A percentile compares a stretch with the other conserved stretches of the same genome.
Conservation (phyloP, 148 eudicot species). For the Simmondsia chinensis region DNA sequence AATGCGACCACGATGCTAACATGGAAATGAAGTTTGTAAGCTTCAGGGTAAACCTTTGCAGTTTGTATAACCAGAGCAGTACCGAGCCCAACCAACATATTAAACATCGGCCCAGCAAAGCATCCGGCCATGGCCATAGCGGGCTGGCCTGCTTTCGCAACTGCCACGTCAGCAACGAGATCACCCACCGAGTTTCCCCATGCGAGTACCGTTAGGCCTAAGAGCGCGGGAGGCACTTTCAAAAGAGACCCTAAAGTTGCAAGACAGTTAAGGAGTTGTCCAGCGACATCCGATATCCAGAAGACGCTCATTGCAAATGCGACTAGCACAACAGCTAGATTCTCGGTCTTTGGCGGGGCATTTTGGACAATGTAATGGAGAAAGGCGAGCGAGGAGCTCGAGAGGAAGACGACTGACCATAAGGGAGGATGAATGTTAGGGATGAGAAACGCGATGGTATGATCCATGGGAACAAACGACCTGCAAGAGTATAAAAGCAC, state of each 20-base stretch:
- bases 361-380: constrained; percentile 68
- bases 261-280: constrained; percentile 86
- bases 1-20: constrained; percentile 81
- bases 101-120: constrained; percentile 98
- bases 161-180: constrained; percentile 96
- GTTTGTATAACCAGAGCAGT: constrained; percentile 76
- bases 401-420: constrained; percentile 56
- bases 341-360: constrained; percentile 81
- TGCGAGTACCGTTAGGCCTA: constrained; percentile 86
- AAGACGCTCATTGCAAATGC: constrained; percentile 93
- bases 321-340: constrained; percentile 37
- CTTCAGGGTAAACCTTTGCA: constrained; percentile 59
- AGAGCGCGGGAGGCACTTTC: constrained; percentile 59
- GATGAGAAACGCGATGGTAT: constrained; percentile 53
- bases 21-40: constrained; percentile 73
- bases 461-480: constrained; percentile 68
- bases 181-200: constrained; percentile 98
- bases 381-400: constrained; percentile 61
- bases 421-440: constrained; percentile 62
- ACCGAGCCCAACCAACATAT: constrained; percentile 92
- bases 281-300: constrained; percentile 89
- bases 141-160: constrained; percentile 95
- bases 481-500: constrained; percentile 71
- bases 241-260: constrained; percentile 66
- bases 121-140: constrained; percentile 99